These are phyloP conservation scores for Solanum medicagineum DNA, from an alignment of 257 asterid species.

Conservation along the genomic window DNA sequence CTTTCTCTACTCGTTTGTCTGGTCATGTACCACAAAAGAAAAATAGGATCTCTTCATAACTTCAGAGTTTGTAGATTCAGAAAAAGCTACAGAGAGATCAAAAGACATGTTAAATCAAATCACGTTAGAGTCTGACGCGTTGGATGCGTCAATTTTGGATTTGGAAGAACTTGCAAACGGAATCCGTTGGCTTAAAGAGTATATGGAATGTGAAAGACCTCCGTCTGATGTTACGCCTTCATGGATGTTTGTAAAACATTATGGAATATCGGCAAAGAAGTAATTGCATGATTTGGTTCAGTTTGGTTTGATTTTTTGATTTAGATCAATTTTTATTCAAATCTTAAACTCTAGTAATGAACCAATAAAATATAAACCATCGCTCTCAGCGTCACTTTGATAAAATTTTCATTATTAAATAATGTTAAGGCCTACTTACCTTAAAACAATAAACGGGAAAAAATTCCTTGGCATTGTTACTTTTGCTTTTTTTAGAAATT, in stretches of 20 bases:
- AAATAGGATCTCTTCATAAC: too few relatives aligned
- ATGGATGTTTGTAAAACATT: conserved; percentile 13
- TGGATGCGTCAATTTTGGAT: conserved; percentile 14
- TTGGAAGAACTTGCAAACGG: conserved; percentile 10
- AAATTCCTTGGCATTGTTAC: too few relatives aligned
- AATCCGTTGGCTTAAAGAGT: too few relatives aligned
- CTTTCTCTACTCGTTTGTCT: neutral
- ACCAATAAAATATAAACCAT: too few relatives aligned
- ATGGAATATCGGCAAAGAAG: neutral
- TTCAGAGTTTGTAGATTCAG: too few relatives aligned
- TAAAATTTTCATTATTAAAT: neutral
- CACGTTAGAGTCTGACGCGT: neutral
- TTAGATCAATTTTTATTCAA: too few relatives aligned
- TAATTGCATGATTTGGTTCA: neutral
- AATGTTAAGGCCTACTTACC: neutral
- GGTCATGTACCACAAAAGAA: neutral
- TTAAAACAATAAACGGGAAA: too few relatives aligned
- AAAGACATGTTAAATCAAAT: too few relatives aligned
- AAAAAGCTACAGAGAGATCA: too few relatives aligned
- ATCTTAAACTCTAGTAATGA: too few relatives aligned
- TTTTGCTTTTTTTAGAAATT: too few relatives aligned
- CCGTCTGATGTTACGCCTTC: neutral
- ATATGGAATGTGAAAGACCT: neutral
- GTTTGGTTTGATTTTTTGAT: neutral
- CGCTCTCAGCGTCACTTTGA: neutral